These are phyloP conservation scores for Sordaria brevicollis DNA, from an alignment of 495 filamentous ascomycete genomes.

Conservation along the genomic window DNA sequence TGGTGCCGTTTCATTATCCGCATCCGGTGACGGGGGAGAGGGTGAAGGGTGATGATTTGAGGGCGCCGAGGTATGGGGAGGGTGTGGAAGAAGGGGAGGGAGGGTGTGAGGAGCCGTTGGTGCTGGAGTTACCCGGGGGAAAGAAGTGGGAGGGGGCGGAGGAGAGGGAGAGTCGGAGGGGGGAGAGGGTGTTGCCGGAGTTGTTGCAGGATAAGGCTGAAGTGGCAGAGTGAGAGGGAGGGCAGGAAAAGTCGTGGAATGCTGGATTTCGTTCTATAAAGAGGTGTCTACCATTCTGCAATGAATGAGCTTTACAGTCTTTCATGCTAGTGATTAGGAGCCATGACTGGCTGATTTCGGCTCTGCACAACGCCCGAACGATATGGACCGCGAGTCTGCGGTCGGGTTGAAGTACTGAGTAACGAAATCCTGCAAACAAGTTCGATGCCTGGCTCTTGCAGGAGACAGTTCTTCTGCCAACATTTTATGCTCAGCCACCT, in stretches of 20 bases:
- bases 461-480: too few relatives aligned
- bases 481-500: too few relatives aligned
- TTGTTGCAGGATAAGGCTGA: slow-evolving; percentile 25
- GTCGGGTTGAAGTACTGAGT: too few relatives aligned
- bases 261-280: not conserved
- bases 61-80: slow-evolving; percentile 35
- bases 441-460: too few relatives aligned
- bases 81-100: slow-evolving; percentile 25
- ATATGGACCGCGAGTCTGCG: too few relatives aligned
- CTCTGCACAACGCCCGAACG: too few relatives aligned
- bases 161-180: slow-evolving; percentile 14
- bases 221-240: not conserved
- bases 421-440: too few relatives aligned
- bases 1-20: slow-evolving; percentile 46
- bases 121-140: slow-evolving; percentile 30
- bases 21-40: slow-evolving; percentile 41
- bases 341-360: too few relatives aligned
- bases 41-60: slow-evolving; percentile 34
- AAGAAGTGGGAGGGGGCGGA: slow-evolving; percentile 26
- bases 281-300: too few relatives aligned
- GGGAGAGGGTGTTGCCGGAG: slow-evolving; percentile 29
- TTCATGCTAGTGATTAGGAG: too few relatives aligned
- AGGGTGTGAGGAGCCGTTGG: slow-evolving; percentile 25
- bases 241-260: not conserved
- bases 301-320: too few relatives aligned